A percentile compares a stretch with the other conserved stretches of the same genome.
phyloP scores from a whole-genome alignment of 371 early-diverging fungal species.

The Zychaea mexicana region DNA sequence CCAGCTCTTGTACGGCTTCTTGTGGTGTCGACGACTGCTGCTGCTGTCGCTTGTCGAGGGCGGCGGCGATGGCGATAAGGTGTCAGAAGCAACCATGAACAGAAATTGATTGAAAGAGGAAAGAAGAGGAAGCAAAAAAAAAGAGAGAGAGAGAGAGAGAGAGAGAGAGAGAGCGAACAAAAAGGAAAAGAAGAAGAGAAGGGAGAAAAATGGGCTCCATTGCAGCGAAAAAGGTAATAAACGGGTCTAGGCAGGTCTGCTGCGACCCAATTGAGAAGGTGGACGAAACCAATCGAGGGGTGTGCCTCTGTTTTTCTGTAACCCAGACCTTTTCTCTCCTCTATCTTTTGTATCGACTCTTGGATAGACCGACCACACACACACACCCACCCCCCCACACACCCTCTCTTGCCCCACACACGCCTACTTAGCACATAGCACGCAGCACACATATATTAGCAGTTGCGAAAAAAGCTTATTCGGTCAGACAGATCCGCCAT shows the following conservation, averaged over 20 bases:
- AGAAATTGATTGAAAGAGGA: no score
- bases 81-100: slow-evolving; percentile 2
- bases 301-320: neutral
- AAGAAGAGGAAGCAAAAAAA: neutral
- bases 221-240: slow-evolving; percentile 2
- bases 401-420: no score
- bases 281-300: neutral
- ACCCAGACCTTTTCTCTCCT: neutral
- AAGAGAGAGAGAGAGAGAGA: slow-evolving; percentile 1
- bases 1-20: slow-evolving; percentile 54
- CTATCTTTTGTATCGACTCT: no score
- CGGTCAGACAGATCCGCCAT: neutral
- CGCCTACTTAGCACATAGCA: no score
- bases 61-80: neutral
- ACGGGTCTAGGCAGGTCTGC: slow-evolving; percentile 1
- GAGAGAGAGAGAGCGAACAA: neutral
- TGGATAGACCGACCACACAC: no score
- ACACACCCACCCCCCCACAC: no score
- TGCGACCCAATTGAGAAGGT: slow-evolving; percentile 11
- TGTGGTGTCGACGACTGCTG: slow-evolving; percentile 6
- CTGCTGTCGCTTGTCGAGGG: no score
- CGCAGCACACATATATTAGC: no score
- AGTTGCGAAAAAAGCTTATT: no score
- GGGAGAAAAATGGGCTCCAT: neutral
- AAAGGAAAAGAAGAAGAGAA: slow-evolving; percentile 1